Evolutionary conservation across 2,329 filamentous ascomycete species (phyloP).

Genomic region (Aciculosporium take): DNA sequence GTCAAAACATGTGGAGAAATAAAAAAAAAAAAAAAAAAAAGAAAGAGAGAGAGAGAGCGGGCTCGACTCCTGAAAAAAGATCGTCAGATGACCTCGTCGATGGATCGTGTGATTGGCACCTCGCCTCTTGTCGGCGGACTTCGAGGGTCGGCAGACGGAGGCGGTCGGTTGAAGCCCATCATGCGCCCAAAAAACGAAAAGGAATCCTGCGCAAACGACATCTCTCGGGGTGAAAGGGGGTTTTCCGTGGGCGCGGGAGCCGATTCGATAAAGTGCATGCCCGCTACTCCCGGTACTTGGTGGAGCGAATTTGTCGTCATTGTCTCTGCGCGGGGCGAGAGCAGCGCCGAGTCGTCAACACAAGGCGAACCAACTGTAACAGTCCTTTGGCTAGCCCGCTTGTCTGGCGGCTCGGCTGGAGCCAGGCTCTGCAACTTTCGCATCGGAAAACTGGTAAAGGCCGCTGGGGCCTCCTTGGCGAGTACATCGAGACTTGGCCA

Average conservation of each 20-base stretch:
- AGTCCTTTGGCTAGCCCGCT: constrained; percentile 18
- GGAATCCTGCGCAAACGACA: constrained; percentile 39
- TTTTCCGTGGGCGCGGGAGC: constrained; percentile 37
- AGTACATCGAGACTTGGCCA: constrained; percentile 22
- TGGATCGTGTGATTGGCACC: constrained; percentile 61
- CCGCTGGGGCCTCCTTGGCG: constrained; percentile 11
- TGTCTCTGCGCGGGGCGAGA: constrained; percentile 58
- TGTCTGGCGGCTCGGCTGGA: constrained; percentile 7
- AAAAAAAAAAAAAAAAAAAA: not conserved
- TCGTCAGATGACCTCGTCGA: constrained; percentile 57
- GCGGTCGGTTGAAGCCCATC: constrained; percentile 32
- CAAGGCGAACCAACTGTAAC: constrained; percentile 20
- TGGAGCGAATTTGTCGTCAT: constrained; percentile 58
- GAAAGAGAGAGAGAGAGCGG: not conserved
- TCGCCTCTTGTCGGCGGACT: constrained; percentile 63
- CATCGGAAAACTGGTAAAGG: constrained; percentile 4
- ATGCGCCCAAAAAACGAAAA: constrained; percentile 35
- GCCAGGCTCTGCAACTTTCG: constrained; percentile 4
- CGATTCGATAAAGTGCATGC: constrained; percentile 38
- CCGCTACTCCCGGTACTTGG: constrained; percentile 26
- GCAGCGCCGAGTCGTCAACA: constrained; percentile 38
- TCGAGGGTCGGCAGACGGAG: constrained; percentile 48
- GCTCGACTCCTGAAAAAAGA: not conserved
- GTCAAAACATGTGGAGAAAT: not conserved
- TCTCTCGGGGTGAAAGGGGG: constrained; percentile 38